Evolutionary conservation across 2,329 filamentous ascomycete genomes (phyloP).

Genomic region (Bipolaris sorokiniana): DNA sequence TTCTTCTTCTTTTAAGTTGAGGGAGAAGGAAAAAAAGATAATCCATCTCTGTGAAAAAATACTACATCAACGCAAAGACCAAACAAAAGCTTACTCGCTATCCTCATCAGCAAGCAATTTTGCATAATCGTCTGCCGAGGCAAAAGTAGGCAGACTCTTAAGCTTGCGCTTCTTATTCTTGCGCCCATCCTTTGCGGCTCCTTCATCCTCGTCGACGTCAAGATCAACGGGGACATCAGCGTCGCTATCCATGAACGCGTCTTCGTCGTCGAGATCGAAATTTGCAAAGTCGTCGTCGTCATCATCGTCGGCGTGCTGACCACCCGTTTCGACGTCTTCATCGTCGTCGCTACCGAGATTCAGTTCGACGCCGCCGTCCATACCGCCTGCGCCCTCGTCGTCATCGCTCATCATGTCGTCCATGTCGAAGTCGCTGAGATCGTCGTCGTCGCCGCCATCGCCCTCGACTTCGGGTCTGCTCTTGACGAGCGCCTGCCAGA

Average conservation of each 20-base stretch:
- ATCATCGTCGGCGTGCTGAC: conserved; percentile 30
- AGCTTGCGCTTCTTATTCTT: conserved; percentile 79
- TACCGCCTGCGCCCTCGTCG: conserved; percentile 53
- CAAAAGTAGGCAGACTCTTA: conserved; percentile 89
- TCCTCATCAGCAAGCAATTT: conserved; percentile 75
- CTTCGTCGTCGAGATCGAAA: conserved; percentile 58
- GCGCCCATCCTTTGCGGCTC: conserved; percentile 50
- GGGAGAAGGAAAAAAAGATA: too few species aligned
- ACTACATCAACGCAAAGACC: too few species aligned
- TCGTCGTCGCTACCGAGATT: conserved; percentile 59
- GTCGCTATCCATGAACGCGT: conserved; percentile 61
- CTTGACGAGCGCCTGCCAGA: conserved; percentile 89
- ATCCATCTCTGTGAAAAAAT: too few species aligned
- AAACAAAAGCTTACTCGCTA: conserved; percentile 28
- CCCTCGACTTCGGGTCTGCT: conserved; percentile 79
- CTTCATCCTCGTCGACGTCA: conserved; percentile 51
- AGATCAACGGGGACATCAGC: conserved; percentile 61
- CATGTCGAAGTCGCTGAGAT: conserved; percentile 61
- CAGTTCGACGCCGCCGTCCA: conserved; percentile 50
- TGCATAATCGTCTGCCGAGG: conserved; percentile 91
- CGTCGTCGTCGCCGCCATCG: conserved; percentile 64
- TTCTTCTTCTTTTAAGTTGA: too few species aligned
- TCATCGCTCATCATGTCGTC: conserved; percentile 54
- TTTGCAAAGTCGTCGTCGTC: conserved; percentile 50
- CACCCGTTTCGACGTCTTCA: conserved; percentile 49